phyloP scores from a whole-genome alignment of 2,329 filamentous ascomycete species.

The Alternaria arbusti region DNA sequence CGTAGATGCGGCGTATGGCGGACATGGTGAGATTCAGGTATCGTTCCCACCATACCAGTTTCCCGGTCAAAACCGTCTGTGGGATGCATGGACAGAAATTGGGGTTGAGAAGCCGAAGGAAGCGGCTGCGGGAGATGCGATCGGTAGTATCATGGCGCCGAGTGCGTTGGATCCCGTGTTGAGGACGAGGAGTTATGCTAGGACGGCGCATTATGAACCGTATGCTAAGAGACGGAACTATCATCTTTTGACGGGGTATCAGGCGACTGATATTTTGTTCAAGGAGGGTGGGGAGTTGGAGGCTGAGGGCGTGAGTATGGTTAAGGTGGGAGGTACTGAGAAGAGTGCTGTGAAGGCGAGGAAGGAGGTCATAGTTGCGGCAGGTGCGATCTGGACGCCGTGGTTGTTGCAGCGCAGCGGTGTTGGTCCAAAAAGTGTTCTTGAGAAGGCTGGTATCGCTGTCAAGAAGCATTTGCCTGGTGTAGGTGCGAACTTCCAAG shows the following conservation, averaged over 20 bases:
- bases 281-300: not conserved
- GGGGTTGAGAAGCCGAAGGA: constrained; percentile 17
- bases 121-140: constrained; percentile 8
- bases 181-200: constrained; percentile 37
- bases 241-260: constrained; percentile 23
- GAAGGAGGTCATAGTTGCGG: not conserved
- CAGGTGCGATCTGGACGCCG: not conserved
- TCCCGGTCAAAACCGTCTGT: constrained; percentile 9
- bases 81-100: constrained; percentile 11
- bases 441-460: constrained; percentile 25
- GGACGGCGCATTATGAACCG: constrained; percentile 39
- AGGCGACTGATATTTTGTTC: constrained; percentile 10
- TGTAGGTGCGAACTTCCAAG: constrained; percentile 45
- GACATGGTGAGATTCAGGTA: not conserved
- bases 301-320: not conserved
- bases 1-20: not conserved
- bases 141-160: constrained; percentile 15
- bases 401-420: not conserved
- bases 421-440: not conserved
- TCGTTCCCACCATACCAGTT: constrained; percentile 10
- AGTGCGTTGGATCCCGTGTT: constrained; percentile 11
- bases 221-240: constrained; percentile 31
- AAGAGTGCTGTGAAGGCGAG: not conserved
- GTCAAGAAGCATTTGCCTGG: constrained; percentile 29
- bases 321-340: not conserved